phyloP scores from a whole-genome alignment of 2,329 filamentous ascomycete species.

The Colletotrichum liaoningense region DNA sequence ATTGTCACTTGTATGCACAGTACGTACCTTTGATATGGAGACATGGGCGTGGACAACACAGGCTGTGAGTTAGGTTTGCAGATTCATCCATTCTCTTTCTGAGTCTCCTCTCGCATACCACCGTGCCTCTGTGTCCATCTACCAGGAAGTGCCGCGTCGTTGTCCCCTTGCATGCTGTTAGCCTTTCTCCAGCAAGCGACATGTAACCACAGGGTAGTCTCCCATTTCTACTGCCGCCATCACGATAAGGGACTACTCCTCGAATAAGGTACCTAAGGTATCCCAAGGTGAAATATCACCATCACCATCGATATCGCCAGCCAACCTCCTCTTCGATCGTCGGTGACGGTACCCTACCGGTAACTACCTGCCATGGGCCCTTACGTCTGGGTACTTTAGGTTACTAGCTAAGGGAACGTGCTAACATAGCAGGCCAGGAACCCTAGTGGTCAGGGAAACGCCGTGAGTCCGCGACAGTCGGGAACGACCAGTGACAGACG shows the following conservation, averaged over 20 bases:
- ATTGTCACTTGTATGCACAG: neutral
- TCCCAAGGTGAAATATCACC: no score
- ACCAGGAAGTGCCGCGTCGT: neutral
- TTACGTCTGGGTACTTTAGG: neutral
- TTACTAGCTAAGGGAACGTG: neutral
- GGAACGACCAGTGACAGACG: conserved; percentile 9
- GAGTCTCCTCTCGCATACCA: neutral
- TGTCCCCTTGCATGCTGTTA: neutral
- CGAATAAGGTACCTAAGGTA: no score
- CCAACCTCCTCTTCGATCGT: neutral
- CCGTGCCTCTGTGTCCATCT: neutral
- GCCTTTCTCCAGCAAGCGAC: neutral
- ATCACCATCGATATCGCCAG: no score
- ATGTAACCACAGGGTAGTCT: neutral
- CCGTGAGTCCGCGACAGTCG: neutral
- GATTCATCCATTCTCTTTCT: neutral
- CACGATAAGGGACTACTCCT: no score
- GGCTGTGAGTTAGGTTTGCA: neutral
- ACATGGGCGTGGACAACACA: neutral
- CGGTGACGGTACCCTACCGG: neutral
- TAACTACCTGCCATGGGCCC: neutral
- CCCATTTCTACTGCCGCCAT: neutral
- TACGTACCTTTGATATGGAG: neutral
- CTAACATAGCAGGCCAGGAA: neutral
- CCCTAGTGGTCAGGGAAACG: neutral